Evolutionary conservation across 73 alveolate species (phyloP).

Genomic region (Paramecium caudatum): DNA sequence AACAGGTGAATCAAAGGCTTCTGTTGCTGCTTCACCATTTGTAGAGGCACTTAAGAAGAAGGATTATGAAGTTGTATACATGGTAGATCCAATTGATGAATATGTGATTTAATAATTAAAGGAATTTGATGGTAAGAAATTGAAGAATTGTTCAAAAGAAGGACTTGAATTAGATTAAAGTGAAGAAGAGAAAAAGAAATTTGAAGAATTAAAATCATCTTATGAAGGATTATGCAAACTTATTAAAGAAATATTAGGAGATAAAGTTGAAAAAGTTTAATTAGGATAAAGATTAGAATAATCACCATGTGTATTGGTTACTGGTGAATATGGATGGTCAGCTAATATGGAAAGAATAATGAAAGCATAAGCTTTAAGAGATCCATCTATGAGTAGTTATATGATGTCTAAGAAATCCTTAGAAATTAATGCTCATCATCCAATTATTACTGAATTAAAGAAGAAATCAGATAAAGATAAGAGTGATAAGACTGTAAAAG

Average conservation of each 20-base stretch:
- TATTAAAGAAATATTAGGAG: constrained; percentile 98
- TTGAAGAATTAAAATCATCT: constrained; percentile 98
- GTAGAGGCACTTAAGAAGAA: constrained; percentile 98
- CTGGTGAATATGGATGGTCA: constrained; percentile 99
- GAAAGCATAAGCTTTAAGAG: constrained; percentile 99
- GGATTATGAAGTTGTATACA: constrained; percentile 98
- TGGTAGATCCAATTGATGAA: constrained; percentile 99
- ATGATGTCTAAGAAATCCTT: constrained; percentile 99
- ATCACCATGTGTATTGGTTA: constrained; percentile 99
- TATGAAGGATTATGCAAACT: constrained; percentile 98
- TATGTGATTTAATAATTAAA: constrained; percentile 98
- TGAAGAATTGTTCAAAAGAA: constrained; percentile 97
- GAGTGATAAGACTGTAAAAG: constrained; percentile 98
- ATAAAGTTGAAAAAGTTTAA: constrained; percentile 99
- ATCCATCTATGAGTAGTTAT: constrained; percentile 97
- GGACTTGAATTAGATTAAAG: constrained; percentile 98
- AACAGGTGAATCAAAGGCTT: constrained; percentile 98
- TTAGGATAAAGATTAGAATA: constrained; percentile 97
- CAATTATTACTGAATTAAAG: constrained; percentile 95
- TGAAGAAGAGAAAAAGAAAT: constrained; percentile 96
- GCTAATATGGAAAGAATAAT: constrained; percentile 99
- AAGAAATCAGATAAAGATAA: constrained; percentile 97
- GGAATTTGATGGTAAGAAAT: constrained; percentile 99
- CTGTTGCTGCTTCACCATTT: constrained; percentile 99
- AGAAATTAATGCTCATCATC: constrained; percentile 97